Base-by-base conservation (phyloP, 345 rosid species). In the Brassica incana region DNA sequence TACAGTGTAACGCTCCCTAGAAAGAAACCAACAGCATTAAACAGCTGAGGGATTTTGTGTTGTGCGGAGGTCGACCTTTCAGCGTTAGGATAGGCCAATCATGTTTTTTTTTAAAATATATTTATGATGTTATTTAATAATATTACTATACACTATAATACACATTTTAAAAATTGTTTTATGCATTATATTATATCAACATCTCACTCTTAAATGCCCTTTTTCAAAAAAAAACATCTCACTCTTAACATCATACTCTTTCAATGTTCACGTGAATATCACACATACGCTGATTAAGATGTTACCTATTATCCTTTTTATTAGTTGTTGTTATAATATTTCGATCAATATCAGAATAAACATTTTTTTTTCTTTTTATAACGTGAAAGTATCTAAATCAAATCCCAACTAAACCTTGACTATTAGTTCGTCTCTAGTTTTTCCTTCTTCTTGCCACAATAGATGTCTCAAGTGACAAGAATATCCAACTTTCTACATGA, bases 11-110 rank as follows among this genome's bases (percentile, higher is more conserved):
- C 71, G 83, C 80, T 80, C 69, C 80, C 80, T 30, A 45, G 64
- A 71, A 71, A 76, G 80, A 76, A 80, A 80, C 83, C 73, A 80
- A 71, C 80, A 43, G 73, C 80, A 71, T 66, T 80, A 80, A 80
- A 76, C 73, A 76, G 80, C 73, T 71, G 73, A 72, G 73, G 71
- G 38, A 48, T 45, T 75, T 73, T 80, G 67, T 80, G 79, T 75
- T 80, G 76, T 75, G 76, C 75, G 76, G 83, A 80, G 67, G 67
- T 70, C 83, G 83, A 75, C 83, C 79, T 80, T 75, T 80, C 83
- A 70, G 50, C 54, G 67, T 80, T 54, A 18, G 70, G 67, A 75
- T 64, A 15, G 79, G 79, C 83, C 79, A 80, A 69, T 80, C 79
- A 80, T 70, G 66, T 52, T 52, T 69, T 48, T 54, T 32, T 7